Conservation (phyloP, 192 early-diverging fungal species). For the Gamsiella multidivaricata region DNA sequence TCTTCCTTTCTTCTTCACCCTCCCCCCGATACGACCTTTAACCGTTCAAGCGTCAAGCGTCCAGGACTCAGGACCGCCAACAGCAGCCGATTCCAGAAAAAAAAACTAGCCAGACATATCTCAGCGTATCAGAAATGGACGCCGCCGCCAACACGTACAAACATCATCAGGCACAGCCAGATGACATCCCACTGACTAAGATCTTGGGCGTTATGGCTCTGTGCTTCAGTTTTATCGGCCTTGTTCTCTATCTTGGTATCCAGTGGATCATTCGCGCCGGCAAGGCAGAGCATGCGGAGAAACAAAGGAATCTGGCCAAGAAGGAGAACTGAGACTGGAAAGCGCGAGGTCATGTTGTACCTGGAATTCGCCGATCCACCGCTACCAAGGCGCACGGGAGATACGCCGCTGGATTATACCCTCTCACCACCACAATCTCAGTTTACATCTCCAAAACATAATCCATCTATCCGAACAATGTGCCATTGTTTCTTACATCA, state of each 20-base stretch:
- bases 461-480: too few species aligned
- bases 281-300: slow-evolving; percentile 39
- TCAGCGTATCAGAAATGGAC: slow-evolving; percentile 3
- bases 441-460: too few species aligned
- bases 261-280: slow-evolving; percentile 41
- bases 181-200: slow-evolving; percentile 5
- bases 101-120: too few species aligned
- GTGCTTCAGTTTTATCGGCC: slow-evolving; percentile 18
- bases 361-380: background rate
- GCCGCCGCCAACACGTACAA: background rate
- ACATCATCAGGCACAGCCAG: slow-evolving; percentile 13
- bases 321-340: background rate
- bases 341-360: too few species aligned
- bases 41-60: background rate
- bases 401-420: background rate
- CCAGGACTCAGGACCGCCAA: background rate
- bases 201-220: slow-evolving; percentile 15
- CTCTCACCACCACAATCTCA: too few species aligned
- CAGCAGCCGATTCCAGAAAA: too few species aligned
- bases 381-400: background rate
- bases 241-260: slow-evolving; percentile 19
- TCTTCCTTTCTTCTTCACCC: slow-evolving; percentile 6
- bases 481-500: too few species aligned
- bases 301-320: slow-evolving; percentile 3
- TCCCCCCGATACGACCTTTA: background rate